Percentiles rank a stretch among this genome's conserved stretches.
phyloP scores from a whole-genome alignment of 805 yeast genomes.

The Suhomyces emberorum region DNA sequence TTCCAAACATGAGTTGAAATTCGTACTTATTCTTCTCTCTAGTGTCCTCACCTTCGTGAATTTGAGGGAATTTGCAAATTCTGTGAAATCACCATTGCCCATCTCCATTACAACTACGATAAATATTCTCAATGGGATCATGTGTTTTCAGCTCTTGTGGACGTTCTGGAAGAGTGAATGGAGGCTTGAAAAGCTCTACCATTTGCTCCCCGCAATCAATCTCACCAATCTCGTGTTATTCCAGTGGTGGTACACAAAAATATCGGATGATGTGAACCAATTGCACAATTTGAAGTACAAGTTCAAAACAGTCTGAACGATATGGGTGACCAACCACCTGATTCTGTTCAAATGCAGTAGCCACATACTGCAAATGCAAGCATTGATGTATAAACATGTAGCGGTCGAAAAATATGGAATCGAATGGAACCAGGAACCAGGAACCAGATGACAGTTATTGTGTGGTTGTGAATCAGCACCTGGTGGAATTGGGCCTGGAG shows the following conservation, averaged over 20 bases:
- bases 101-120: not conserved
- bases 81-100: not conserved
- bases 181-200: slow-evolving; percentile 8
- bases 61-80: slow-evolving; percentile 1
- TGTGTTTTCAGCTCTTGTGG: slow-evolving; percentile 13
- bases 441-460: too few species aligned
- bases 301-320: slow-evolving; percentile 18
- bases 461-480: too few species aligned
- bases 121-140: slow-evolving; percentile 8
- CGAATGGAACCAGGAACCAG: too few species aligned
- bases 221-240: slow-evolving; percentile 12
- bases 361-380: too few species aligned
- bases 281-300: slow-evolving; percentile 18
- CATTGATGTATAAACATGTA: too few species aligned
- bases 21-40: slow-evolving; percentile 8
- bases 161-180: slow-evolving; percentile 1
- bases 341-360: too few species aligned
- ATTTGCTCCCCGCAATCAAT: slow-evolving; percentile 18
- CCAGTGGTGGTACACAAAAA: slow-evolving; percentile 13
- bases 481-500: too few species aligned
- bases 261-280: slow-evolving; percentile 10
- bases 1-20: slow-evolving; percentile 2
- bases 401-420: too few species aligned
- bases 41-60: slow-evolving; percentile 5
- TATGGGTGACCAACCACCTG: too few species aligned